Percentiles rank a stretch among this genome's conserved stretches.
These are phyloP conservation scores for Leptosphaerulina australis DNA, from an alignment of 2,329 filamentous ascomycete genomes.

Conservation along the genomic window DNA sequence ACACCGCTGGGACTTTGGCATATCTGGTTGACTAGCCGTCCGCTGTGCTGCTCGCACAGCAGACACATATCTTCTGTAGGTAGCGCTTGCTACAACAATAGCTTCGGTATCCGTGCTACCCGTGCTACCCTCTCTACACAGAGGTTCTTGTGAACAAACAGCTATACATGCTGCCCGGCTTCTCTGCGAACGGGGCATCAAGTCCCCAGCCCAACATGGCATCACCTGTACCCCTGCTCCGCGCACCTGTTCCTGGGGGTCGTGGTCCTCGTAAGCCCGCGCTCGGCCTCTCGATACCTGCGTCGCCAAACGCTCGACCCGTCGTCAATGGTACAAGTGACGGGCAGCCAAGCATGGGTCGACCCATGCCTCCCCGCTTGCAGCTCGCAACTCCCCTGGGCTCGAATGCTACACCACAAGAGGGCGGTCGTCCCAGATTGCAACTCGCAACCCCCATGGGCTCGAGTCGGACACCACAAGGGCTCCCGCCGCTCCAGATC, in stretches of 20 bases:
- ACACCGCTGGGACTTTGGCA: conserved; percentile 8
- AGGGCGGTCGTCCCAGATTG: conserved; percentile 73
- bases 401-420: conserved; percentile 73
- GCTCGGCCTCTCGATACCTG: conserved; percentile 87
- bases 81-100: conserved; percentile 8
- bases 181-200: conserved; percentile 30
- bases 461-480: conserved; percentile 71
- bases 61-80: background rate
- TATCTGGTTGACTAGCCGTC: conserved; percentile 11
- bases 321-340: conserved; percentile 67
- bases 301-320: conserved; percentile 81
- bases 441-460: conserved; percentile 92
- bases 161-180: conserved; percentile 36
- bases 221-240: conserved; percentile 78
- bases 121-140: too few relatives aligned
- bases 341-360: conserved; percentile 43
- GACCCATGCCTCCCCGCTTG: conserved; percentile 74
- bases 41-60: conserved; percentile 17
- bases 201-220: conserved; percentile 63
- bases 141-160: background rate
- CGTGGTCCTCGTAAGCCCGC: conserved; percentile 70
- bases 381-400: conserved; percentile 90
- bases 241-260: conserved; percentile 77
- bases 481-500: conserved; percentile 62
- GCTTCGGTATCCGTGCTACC: background rate